These are phyloP conservation scores for Rhodamnia argentea DNA, from an alignment of 345 rosid genomes.

Conservation along the genomic window DNA sequence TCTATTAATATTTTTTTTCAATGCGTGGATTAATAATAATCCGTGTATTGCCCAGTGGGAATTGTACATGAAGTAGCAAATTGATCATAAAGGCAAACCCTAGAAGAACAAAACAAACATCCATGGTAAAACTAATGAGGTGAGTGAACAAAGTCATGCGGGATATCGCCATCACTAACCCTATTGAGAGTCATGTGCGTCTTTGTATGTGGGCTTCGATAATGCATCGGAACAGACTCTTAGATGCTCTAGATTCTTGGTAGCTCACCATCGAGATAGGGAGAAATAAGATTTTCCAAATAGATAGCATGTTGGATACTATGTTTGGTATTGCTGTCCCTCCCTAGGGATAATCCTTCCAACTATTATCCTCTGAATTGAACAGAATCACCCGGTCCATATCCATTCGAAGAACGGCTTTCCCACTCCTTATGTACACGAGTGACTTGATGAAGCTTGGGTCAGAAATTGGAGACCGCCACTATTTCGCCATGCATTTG, in stretches of 20 bases:
- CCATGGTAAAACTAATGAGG: not conserved
- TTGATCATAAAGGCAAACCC: too few species aligned
- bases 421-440: not conserved
- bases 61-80: not conserved
- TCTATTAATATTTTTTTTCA: not conserved
- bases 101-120: not conserved
- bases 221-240: not conserved
- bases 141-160: not conserved
- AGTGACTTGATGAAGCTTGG: not conserved
- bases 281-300: constrained; percentile 2
- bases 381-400: not conserved
- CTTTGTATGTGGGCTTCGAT: too few species aligned
- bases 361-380: not conserved
- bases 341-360: not conserved
- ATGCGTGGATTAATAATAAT: not conserved
- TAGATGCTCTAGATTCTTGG: not conserved
- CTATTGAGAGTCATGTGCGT: not conserved
- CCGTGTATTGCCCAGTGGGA: not conserved
- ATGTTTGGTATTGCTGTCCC: not conserved
- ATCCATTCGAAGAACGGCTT: not conserved
- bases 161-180: not conserved
- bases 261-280: not conserved
- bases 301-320: not conserved
- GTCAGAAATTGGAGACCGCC: constrained; percentile 2
- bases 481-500: not conserved